Evolutionary conservation across 23 red algal species (phyloP).

Genomic region (Gracilaria gracilis): DNA sequence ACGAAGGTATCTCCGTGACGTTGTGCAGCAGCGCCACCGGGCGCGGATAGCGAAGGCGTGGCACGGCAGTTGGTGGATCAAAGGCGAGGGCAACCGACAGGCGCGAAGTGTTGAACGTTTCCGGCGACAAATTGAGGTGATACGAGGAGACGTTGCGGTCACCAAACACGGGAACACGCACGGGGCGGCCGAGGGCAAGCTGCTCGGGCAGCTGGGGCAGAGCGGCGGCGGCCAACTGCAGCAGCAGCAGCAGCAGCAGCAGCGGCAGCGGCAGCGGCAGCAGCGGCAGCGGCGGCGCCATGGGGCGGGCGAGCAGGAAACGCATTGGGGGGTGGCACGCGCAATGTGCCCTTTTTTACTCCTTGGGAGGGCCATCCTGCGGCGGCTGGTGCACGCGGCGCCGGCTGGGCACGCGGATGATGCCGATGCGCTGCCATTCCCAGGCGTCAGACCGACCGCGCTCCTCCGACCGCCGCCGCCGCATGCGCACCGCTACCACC

Average conservation of each 20-base stretch:
- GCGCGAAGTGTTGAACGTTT: neutral
- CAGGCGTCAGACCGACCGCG: neutral
- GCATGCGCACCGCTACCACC: neutral
- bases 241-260: neutral
- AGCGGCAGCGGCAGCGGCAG: neutral
- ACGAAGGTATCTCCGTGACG: neutral
- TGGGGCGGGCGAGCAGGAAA: neutral
- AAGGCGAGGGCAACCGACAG: constrained; percentile 2
- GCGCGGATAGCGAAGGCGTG: neutral
- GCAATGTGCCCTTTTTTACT: neutral
- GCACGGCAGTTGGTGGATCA: neutral
- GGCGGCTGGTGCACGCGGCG: constrained; percentile 3
- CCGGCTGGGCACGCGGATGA: constrained; percentile 20
- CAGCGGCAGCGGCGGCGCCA: neutral
- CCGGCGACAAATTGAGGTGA: neutral
- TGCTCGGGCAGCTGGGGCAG: neutral
- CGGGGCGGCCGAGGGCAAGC: neutral
- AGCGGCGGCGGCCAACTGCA: neutral
- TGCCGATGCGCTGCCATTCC: constrained; percentile 27
- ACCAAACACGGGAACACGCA: neutral
- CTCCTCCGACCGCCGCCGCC: neutral
- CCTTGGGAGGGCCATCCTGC: neutral
- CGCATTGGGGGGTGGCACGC: neutral
- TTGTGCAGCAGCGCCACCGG: neutral
- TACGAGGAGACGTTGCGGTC: neutral